Evolutionary conservation across 257 asterid genomes (phyloP), one percentile per base, ranked within the genome.

Genomic region (Solanum clarkiae): DNA sequence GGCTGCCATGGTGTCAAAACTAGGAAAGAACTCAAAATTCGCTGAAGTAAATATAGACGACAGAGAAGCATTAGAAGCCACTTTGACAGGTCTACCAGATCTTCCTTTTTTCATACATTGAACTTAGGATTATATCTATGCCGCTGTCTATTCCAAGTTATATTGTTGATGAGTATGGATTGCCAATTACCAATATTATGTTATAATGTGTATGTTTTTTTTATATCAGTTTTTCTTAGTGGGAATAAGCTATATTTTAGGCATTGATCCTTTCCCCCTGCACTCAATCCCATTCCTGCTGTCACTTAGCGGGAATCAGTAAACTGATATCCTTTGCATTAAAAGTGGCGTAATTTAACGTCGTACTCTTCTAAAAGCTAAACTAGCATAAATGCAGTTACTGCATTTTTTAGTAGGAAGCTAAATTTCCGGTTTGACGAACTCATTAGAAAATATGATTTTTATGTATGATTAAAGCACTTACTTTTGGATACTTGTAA

Each of bases 1-100:
- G 84, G 90, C 91, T 71, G 91, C 88, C 6, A 88, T 92, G 94
- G 97, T 91, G 91, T 86, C 84, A 55, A 89, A 90, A 83, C 89
- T 96, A 16, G 97, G 98, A n/a, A 81, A 89, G 77, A 90, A 80
- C 57, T 57, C 98, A 22, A 94, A 93, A 84, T 96, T 95, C 81
- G 55, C 90, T 72, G 93, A 93, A 88, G 95, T 95, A 59, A 89
- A 96, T 91, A 90, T 95, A 72, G 89, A 89, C 24, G 94, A 96
- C 71, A 88, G 77, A 40, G 86, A 47, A 74, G 90, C 95, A 71
- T 85, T 96, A 89, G 90, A 93, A 71, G 85, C 85, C 83, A 93
- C 94, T 81, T 79, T 95, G 87, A 44, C 12, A 44, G 91, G 90
- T 88, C 45, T 29, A 65, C 8, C 63, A 65, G 62, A 32, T 69